Conservation (phyloP, 2,329 filamentous ascomycete species). For the Sporothrix protearum region DNA sequence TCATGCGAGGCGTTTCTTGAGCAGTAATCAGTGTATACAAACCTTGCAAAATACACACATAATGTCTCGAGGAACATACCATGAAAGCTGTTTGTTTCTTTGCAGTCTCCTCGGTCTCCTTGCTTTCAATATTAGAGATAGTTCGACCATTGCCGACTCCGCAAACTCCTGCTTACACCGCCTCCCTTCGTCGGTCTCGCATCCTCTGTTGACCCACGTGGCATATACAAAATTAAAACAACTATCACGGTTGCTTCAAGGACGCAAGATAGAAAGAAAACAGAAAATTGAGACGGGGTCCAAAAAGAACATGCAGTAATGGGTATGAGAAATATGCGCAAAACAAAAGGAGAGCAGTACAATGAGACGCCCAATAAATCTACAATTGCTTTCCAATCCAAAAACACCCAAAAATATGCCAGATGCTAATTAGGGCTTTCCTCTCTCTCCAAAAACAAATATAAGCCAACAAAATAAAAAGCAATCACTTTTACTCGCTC, state of each 20-base stretch:
- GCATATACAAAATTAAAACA: neutral
- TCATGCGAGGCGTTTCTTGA: neutral
- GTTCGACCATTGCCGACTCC: neutral
- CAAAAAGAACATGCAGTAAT: conserved; percentile 5
- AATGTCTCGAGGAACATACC: too few species aligned
- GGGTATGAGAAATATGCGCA: conserved; percentile 15
- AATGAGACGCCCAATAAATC: neutral
- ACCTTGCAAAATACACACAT: neutral
- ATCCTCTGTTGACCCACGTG: neutral
- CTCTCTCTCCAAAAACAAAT: neutral
- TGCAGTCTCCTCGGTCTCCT: neutral
- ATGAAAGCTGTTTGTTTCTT: neutral
- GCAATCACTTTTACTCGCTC: neutral
- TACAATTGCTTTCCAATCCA: conserved; percentile 14
- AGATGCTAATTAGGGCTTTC: neutral
- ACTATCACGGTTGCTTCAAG: neutral
- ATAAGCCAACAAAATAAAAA: neutral
- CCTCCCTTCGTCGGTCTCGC: neutral
- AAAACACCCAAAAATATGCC: conserved; percentile 11
- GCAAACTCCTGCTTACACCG: neutral
- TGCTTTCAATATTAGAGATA: neutral
- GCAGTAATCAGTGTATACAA: neutral
- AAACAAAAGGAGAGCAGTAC: neutral
- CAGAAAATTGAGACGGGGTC: neutral
- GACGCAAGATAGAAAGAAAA: neutral